phyloP scores from a whole-genome alignment of 805 yeast species.

The Candida maesae region DNA sequence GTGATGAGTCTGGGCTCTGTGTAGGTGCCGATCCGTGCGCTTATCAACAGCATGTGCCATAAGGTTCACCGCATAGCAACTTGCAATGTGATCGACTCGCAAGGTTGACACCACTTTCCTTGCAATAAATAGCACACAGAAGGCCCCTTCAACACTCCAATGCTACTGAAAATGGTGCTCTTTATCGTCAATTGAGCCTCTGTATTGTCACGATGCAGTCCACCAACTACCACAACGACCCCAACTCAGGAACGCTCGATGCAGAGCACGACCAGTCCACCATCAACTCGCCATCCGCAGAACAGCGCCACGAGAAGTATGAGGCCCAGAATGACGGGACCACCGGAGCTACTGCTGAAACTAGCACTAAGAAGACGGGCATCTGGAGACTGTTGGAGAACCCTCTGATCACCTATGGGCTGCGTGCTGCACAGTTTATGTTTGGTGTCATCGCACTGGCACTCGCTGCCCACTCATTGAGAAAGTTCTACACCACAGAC shows the following conservation, averaged over 20 bases:
- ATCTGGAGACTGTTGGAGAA: no score
- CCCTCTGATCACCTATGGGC: constrained; percentile 12
- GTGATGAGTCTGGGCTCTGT: no score
- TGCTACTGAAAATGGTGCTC: no score
- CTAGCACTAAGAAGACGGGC: no score
- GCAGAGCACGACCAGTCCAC: constrained; percentile 25
- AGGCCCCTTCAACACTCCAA: no score
- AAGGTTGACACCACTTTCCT: no score
- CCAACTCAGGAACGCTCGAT: neutral
- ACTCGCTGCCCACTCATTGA: constrained; percentile 26
- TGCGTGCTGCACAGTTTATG: constrained; percentile 26
- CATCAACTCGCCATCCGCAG: constrained; percentile 19
- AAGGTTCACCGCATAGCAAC: no score
- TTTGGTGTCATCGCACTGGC: constrained; percentile 30
- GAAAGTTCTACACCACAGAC: constrained; percentile 24
- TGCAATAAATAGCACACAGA: no score
- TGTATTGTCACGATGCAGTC: neutral
- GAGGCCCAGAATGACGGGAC: neutral
- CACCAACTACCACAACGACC: neutral
- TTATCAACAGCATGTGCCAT: neutral
- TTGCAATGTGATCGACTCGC: no score
- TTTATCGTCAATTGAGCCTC: no score
- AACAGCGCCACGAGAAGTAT: constrained; percentile 18
- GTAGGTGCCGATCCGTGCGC: no score
- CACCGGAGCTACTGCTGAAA: neutral